Evolutionary conservation across 352 stramenopile genomes (phyloP).

Genomic region (Pythium utonaiense): DNA sequence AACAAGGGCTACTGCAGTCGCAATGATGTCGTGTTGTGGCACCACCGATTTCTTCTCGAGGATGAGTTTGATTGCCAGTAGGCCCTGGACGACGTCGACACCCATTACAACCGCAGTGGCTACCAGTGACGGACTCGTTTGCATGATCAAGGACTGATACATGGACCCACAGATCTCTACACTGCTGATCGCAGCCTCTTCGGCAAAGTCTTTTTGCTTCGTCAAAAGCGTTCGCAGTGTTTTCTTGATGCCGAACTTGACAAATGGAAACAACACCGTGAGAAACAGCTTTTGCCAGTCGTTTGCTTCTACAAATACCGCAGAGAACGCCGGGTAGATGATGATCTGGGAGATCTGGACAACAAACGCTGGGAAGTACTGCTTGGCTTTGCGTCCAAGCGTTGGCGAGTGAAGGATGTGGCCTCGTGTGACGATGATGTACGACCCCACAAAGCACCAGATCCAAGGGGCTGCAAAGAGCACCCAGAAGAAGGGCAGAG

Average conservation of each 20-base stretch:
- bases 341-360: conserved; percentile 15
- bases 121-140: conserved; percentile 6
- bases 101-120: conserved; percentile 12
- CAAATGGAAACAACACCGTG: conserved; percentile 1
- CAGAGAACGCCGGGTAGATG: conserved; percentile 9
- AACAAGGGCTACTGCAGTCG: neutral
- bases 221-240: neutral
- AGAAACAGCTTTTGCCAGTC: neutral
- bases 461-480: neutral
- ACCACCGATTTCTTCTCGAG: conserved; percentile 3
- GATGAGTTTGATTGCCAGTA: neutral
- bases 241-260: conserved; percentile 8
- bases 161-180: conserved; percentile 18
- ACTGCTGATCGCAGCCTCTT: conserved; percentile 12
- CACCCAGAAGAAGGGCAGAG: neutral
- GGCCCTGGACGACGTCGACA: conserved; percentile 11
- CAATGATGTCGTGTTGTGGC: neutral
- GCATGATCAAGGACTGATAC: conserved; percentile 24
- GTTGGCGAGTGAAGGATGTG: neutral
- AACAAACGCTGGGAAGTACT: neutral
- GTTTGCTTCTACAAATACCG: neutral
- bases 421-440: neutral
- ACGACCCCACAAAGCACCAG: neutral
- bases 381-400: neutral
- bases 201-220: neutral